Evolutionary conservation across 2,329 filamentous ascomycete species (phyloP).

Genomic region (Aureobasidium sp.): DNA sequence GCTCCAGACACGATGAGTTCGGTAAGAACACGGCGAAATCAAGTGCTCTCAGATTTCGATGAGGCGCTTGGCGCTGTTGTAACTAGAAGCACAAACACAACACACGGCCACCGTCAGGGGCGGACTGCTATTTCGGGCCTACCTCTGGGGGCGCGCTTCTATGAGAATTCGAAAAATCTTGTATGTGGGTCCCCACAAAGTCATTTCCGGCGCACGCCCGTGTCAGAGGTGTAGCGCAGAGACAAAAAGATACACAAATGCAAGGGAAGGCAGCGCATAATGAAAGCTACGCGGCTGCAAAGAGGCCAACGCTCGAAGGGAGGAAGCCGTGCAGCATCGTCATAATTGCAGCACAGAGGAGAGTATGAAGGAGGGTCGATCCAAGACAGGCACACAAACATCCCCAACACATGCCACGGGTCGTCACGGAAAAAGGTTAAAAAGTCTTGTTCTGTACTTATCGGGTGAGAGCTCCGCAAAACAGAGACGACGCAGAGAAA

Average conservation of each 20-base stretch:
- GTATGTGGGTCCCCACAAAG: constrained; percentile 12
- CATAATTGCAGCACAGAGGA: constrained; percentile 1
- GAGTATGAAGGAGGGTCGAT: not conserved
- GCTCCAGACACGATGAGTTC: not conserved
- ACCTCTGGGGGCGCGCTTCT: constrained; percentile 7
- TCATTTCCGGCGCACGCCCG: constrained; percentile 4
- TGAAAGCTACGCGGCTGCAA: not conserved
- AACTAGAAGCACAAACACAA: not conserved
- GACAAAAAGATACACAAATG: not conserved
- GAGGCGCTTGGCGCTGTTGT: constrained; percentile 2
- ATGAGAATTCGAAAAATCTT: constrained; percentile 12
- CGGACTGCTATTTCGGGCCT: constrained; percentile 9
- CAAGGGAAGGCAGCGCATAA: constrained; percentile 1
- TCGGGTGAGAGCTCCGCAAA: constrained; percentile 2
- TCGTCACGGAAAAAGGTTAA: constrained; percentile 3
- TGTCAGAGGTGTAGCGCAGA: constrained; percentile 6
- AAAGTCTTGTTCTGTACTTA: not conserved
- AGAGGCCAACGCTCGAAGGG: constrained; percentile 1
- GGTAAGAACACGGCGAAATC: constrained; percentile 2
- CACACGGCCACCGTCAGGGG: not conserved
- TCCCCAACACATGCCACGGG: constrained; percentile 11
- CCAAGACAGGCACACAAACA: not conserved
- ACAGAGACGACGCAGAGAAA: not conserved
- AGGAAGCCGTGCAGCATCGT: constrained; percentile 2
- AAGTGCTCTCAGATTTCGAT: not conserved